Percentiles rank a stretch among this genome's conserved stretches.
phyloP scores from a whole-genome alignment of 495 filamentous ascomycete species.

The Annulohypoxylon maeteangense region DNA sequence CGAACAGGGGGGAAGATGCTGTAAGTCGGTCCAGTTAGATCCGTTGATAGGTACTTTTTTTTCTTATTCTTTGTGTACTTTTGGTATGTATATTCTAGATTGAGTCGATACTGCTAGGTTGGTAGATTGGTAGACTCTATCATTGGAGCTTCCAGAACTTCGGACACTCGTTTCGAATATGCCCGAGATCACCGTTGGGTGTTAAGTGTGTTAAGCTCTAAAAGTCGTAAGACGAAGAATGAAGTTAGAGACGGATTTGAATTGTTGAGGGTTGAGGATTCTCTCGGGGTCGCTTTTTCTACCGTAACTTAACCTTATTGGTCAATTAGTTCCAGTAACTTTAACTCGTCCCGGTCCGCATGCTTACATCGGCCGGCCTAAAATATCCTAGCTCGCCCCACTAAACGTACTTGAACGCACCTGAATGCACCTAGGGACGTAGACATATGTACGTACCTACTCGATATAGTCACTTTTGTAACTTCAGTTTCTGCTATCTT shows the following conservation, averaged over 20 bases:
- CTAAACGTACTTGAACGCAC: neutral
- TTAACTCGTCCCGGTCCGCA: constrained; percentile 32
- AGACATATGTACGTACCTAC: constrained; percentile 13
- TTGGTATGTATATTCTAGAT: neutral
- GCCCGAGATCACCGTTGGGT: constrained; percentile 22
- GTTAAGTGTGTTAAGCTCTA: neutral
- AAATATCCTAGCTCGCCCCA: constrained; percentile 29
- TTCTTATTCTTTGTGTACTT: neutral
- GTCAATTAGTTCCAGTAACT: constrained; percentile 31
- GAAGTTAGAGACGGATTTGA: constrained; percentile 14
- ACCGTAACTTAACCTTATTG: constrained; percentile 25
- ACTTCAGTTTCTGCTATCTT: neutral
- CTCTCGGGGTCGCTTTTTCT: constrained; percentile 45
- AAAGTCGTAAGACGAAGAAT: constrained; percentile 7
- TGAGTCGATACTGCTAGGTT: too few relatives aligned
- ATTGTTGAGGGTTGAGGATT: constrained; percentile 44
- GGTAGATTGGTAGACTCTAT: too few relatives aligned
- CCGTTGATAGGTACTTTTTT: constrained; percentile 28
- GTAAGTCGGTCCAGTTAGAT: constrained; percentile 33
- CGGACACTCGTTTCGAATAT: constrained; percentile 37
- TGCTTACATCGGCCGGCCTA: constrained; percentile 32
- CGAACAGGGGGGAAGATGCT: constrained; percentile 34
- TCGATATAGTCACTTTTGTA: constrained; percentile 3
- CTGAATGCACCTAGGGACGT: neutral
- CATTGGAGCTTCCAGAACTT: constrained; percentile 15